Percentiles rank a stretch among this genome's conserved stretches.
Evolutionary conservation across 192 early-diverging fungal genomes (phyloP).

Genomic region (Jimgerdemannia flammicorona): DNA sequence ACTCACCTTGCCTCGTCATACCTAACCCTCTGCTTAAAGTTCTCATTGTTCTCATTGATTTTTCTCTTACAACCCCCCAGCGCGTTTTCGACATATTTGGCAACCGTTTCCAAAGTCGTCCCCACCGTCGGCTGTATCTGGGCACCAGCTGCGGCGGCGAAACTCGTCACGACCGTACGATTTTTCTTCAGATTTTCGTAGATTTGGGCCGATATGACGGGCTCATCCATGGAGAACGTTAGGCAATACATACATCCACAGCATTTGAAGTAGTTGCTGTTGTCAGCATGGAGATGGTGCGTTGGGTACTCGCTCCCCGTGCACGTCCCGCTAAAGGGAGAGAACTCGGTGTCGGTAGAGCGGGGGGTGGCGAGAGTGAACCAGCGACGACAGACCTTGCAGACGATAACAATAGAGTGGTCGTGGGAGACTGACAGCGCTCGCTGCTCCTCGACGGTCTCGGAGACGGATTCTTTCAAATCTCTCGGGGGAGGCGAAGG

Average conservation of each 20-base stretch:
- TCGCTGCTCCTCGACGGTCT: background rate
- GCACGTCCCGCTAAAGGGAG: background rate
- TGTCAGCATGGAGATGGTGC: background rate
- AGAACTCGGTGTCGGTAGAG: background rate
- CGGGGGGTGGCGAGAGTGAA: background rate
- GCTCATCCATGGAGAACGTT: background rate
- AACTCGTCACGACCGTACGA: background rate
- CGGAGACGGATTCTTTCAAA: background rate
- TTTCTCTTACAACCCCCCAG: conserved; percentile 15
- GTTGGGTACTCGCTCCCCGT: background rate
- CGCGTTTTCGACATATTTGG: conserved; percentile 22
- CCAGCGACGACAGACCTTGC: background rate
- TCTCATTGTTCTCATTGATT: conserved; percentile 29
- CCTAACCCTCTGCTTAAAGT: conserved; percentile 26
- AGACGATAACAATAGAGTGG: background rate
- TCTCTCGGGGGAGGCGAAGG: no score
- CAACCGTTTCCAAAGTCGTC: conserved; percentile 8
- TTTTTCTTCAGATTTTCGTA: background rate
- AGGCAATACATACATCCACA: background rate
- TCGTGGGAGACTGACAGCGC: background rate
- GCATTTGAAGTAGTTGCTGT: background rate
- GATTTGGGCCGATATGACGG: background rate
- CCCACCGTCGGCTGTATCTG: conserved; percentile 14
- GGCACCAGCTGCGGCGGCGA: background rate
- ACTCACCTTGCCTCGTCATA: conserved; percentile 32